Base-by-base conservation (phyloP, 78 protist species). In the Diacronema lutheri region DNA sequence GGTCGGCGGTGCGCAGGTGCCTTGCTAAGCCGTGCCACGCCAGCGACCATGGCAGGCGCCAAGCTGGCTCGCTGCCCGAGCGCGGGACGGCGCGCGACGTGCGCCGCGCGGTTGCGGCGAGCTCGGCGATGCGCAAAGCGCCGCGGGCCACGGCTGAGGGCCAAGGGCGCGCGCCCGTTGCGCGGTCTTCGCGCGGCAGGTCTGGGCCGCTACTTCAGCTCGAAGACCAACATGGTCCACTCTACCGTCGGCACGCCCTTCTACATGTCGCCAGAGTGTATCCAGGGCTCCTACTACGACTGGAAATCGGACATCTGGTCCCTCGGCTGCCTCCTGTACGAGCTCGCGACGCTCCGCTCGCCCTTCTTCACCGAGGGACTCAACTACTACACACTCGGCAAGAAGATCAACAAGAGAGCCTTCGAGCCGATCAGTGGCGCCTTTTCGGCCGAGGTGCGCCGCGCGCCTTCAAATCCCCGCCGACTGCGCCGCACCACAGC, bases 281-380 rank as follows among this genome's bases (percentile, higher is more conserved):
- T 79, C 37, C 84, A 79, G 13, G 85, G 77, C 65, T 20, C 50
- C 25, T 78, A 66, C 20, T 83, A 83, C 41, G 76, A 55, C 38
- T 83, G 68, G 78, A 55, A 35, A 44, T 44, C 83, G 46, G 88
- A 85, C 71, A 71, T 85, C 21, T 85, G 88, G 88, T 31, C 65
- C 38, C 69, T 85, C 26, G 88, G 88, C 64, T 85, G 88, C 72
- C 40, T 85, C 16, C 60, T 85, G 25, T 85, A 85, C 60, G 88
- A 85, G 82, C 71, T 85, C 21, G 76, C 81, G n/a, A 61, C 62
- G 73, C 88, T 85, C 16, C 20, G 55, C 7, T 68, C 88, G 66
- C 88, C 88, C 41, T 84, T 84, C 81, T 79, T 20, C 55, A 0
- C 25, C 21, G 33, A 12, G 26, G 56, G 35, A 40, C 33, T 60